These are phyloP conservation scores for Boletus reticulatus DNA, from an alignment of 768 basidiomycete genomes.

Conservation along the genomic window DNA sequence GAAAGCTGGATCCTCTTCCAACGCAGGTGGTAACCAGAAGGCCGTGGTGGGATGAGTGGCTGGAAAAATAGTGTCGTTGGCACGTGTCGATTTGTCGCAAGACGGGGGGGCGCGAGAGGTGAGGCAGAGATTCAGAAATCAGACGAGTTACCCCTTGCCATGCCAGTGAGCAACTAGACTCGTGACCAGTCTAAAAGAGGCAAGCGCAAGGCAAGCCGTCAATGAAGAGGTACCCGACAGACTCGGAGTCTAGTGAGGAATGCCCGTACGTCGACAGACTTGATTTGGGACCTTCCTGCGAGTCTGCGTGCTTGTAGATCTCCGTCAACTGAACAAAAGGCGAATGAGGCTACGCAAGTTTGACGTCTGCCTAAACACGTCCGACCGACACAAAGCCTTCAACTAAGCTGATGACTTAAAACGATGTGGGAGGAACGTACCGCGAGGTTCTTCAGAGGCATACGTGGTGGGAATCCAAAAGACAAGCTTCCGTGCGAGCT, in stretches of 20 bases:
- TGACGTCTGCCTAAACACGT: neutral
- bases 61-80: neutral
- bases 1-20: neutral
- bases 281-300: neutral
- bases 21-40: neutral
- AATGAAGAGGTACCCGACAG: too few relatives aligned
- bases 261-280: too few relatives aligned
- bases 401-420: neutral
- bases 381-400: neutral
- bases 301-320: neutral
- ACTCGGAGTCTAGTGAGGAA: too few relatives aligned
- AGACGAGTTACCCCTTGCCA: too few relatives aligned
- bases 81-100: too few relatives aligned
- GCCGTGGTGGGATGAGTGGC: constrained; percentile 7
- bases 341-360: neutral
- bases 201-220: too few relatives aligned
- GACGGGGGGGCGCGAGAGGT: too few relatives aligned
- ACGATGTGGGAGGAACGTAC: neutral
- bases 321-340: too few relatives aligned
- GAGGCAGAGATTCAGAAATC: too few relatives aligned
- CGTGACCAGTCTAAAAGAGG: too few relatives aligned
- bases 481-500: neutral
- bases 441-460: neutral
- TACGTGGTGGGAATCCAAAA: neutral
- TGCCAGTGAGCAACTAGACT: too few relatives aligned